Evolutionary conservation across 228 moss, liverwort and hornwort species (phyloP).

Genomic region (Sphagnum fallax): DNA sequence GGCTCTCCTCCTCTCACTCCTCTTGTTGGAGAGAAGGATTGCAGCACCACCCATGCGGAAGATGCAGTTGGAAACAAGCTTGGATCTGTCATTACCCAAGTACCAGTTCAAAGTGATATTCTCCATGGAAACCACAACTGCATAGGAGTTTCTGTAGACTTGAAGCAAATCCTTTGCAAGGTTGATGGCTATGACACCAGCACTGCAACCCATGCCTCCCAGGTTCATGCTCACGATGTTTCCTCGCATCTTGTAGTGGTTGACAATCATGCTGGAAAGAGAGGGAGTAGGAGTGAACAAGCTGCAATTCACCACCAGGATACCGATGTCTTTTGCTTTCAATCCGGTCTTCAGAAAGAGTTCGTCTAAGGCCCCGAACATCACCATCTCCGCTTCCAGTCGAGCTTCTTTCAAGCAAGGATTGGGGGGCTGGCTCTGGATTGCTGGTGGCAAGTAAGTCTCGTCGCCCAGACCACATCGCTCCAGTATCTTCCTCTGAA

Average conservation of each 20-base stretch:
- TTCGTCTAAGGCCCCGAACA: slow-evolving; percentile 8
- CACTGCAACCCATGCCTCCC: slow-evolving; percentile 6
- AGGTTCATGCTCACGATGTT: background rate
- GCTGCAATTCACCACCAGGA: slow-evolving; percentile 5
- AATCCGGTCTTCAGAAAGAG: slow-evolving; percentile 7
- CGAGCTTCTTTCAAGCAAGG: slow-evolving; percentile 5
- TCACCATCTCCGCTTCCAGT: slow-evolving; percentile 4
- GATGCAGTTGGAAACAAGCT: slow-evolving; percentile 41
- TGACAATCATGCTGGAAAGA: slow-evolving; percentile 4
- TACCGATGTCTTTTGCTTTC: slow-evolving; percentile 2
- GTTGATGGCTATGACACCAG: slow-evolving; percentile 5
- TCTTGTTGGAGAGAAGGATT: slow-evolving; percentile 22
- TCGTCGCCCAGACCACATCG: slow-evolving; percentile 4
- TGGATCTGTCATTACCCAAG: slow-evolving; percentile 44
- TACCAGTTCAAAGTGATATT: slow-evolving; percentile 47
- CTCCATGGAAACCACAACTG: slow-evolving; percentile 43
- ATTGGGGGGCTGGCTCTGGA: background rate
- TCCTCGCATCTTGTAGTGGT: slow-evolving; percentile 1
- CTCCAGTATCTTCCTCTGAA: slow-evolving; percentile 3
- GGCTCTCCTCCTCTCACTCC: slow-evolving; percentile 35
- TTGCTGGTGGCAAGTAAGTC: slow-evolving; percentile 1
- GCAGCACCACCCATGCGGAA: slow-evolving; percentile 50
- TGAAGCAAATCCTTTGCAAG: slow-evolving; percentile 5
- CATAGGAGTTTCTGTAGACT: slow-evolving; percentile 33
- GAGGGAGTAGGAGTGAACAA: slow-evolving; percentile 7